A percentile compares a stretch with the other conserved stretches of the same genome.
These are phyloP conservation scores for Syzygium jambos DNA, from an alignment of 345 rosid species.

Conservation along the genomic window DNA sequence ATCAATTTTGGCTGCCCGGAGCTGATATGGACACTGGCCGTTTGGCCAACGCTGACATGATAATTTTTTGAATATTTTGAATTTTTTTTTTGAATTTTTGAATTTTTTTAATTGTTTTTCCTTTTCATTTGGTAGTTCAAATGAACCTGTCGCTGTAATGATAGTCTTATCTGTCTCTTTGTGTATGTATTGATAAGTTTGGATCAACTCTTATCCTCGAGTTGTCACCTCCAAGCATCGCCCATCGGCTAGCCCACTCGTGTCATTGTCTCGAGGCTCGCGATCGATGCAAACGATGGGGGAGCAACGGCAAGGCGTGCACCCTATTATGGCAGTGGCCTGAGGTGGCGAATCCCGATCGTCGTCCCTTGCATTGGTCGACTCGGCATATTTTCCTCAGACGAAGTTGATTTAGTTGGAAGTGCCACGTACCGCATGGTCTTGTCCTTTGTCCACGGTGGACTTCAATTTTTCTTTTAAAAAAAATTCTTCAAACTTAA, in stretches of 20 bases:
- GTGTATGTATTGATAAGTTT: no score
- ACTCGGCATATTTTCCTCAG: accelerated
- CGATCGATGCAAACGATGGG: no score
- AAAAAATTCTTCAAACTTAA: accelerated
- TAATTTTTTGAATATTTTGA: no score
- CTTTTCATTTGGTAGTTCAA: background rate
- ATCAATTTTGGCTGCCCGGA: no score
- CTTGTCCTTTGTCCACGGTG: background rate
- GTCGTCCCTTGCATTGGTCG: background rate
- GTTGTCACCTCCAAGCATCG: no score
- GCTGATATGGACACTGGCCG: no score
- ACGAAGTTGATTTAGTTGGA: background rate
- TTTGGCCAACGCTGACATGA: accelerated
- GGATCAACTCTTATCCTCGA: no score
- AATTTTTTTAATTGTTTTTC: no score
- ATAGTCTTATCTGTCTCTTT: no score
- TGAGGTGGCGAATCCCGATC: background rate
- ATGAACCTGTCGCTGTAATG: background rate
- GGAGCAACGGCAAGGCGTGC: background rate
- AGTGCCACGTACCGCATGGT: background rate
- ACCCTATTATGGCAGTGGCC: background rate
- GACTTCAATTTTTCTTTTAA: background rate
- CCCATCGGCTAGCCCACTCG: no score
- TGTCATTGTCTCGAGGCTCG: no score
- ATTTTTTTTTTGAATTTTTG: no score